phyloP scores from a whole-genome alignment of 177 flowering plant species.

The Vitis hybrid region DNA sequence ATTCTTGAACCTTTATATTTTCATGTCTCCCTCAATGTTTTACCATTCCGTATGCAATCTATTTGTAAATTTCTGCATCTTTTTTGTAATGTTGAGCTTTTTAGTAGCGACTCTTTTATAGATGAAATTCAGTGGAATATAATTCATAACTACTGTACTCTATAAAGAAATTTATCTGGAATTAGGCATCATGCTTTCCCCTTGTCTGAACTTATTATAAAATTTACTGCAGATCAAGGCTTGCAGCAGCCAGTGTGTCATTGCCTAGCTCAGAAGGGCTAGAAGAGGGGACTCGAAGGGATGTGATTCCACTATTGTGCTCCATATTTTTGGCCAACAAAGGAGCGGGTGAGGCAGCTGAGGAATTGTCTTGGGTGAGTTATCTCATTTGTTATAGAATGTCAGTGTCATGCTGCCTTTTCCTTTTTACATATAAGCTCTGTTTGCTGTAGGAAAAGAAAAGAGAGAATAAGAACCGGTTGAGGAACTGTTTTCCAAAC shows the following conservation, averaged over 20 bases:
- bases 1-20: neutral
- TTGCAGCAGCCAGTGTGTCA: conserved; percentile 66
- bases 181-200: neutral
- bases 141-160: neutral
- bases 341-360: conserved; percentile 74
- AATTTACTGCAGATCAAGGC: conserved; percentile 64
- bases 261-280: conserved; percentile 36
- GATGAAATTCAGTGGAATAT: too few relatives aligned
- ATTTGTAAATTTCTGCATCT: too few relatives aligned
- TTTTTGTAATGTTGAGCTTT: too few relatives aligned
- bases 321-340: conserved; percentile 89
- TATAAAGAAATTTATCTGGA: neutral
- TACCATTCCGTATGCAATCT: too few relatives aligned
- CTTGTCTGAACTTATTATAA: conserved; percentile 4
- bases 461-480: too few relatives aligned
- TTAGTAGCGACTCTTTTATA: too few relatives aligned
- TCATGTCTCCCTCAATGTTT: neutral
- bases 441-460: too few relatives aligned
- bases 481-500: too few relatives aligned
- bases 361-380: conserved; percentile 66
- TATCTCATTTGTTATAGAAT: neutral
- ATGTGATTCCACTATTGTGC: conserved; percentile 78
- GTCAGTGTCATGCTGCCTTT: neutral
- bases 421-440: too few relatives aligned
- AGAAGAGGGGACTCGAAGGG: conserved; percentile 30